Base-by-base conservation (phyloP, 768 basidiomycete species). In the Trametes sanguinea region DNA sequence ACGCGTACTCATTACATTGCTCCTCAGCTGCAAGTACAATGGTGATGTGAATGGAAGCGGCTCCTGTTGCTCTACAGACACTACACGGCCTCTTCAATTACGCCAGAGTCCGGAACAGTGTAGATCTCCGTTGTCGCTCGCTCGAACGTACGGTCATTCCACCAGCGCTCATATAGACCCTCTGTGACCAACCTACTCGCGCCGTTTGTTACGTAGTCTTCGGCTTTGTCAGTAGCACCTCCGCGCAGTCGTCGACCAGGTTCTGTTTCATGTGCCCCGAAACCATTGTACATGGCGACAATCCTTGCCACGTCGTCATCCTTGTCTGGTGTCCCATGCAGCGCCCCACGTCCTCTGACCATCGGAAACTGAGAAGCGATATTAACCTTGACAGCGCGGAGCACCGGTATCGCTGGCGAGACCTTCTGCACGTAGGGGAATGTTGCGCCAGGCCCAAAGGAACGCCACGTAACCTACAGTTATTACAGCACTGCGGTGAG, bases 361-460 rank as follows among this genome's bases (percentile, higher is more conserved):
- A 29, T 3, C 16, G 48, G 48, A 10, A 50, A 50, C 32, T 50
- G 48, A 10, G 48, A 50, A 4, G 48, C 55, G 39, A 62, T 30
- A 43, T 62, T 44, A 4, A 9, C 45, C 7, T 47, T 50, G 48
- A 50, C 29, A 6, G 48, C 48, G 27, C 48, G 48, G 4, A 50
- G 48, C 33, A 50, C 48, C 2, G 48, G 48, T 17, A 50, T 50
- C 9, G 48, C 48, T 6, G 48, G 48, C 11, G 48, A 50, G 6
- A 50, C 29, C 29, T 45, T 42, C 29, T 35, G 33, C 7, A 63
- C 43, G 30, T 63, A 63, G 2, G 63, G 53, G 51, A 62, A 63
- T 7, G 56, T 48, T 13, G 57, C 51, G n/a, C 43, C 27, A 6
- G 65, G 65, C 2, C 65, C 65, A n/a, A 50, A 50, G 2, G 48